Evolutionary conservation across 805 yeast species (phyloP).

Genomic region (Hanseniaspora occidentalis): DNA sequence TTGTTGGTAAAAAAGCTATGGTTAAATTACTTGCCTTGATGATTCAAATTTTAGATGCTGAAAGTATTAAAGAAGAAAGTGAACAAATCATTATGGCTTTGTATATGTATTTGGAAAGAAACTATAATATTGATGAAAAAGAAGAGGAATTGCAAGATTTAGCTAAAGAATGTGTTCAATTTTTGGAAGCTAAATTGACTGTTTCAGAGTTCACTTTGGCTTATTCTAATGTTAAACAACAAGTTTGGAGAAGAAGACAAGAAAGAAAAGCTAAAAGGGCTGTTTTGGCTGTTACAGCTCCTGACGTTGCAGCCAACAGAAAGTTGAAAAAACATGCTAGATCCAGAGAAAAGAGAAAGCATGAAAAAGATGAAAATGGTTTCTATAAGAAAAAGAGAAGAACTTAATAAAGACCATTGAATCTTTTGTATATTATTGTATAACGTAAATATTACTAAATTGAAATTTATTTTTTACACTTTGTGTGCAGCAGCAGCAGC

Average conservation of each 20-base stretch:
- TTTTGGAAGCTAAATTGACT: constrained; percentile 60
- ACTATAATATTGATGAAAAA: constrained; percentile 23
- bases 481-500: too few species aligned
- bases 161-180: constrained; percentile 52
- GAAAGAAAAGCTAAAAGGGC: constrained; percentile 71
- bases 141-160: constrained; percentile 40
- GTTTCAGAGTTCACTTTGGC: constrained; percentile 51
- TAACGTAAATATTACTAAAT: too few species aligned
- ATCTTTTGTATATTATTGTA: background rate
- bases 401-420: constrained; percentile 5
- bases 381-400: constrained; percentile 42
- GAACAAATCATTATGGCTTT: constrained; percentile 44
- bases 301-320: constrained; percentile 70
- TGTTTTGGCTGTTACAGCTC: constrained; percentile 61
- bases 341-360: constrained; percentile 65
- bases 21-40: constrained; percentile 62
- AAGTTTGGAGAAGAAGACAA: constrained; percentile 48
- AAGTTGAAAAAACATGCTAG: constrained; percentile 66
- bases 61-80: constrained; percentile 30
- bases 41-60: constrained; percentile 35
- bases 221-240: constrained; percentile 51
- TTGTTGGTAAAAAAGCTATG: constrained; percentile 51
- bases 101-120: constrained; percentile 34
- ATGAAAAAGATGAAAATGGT: constrained; percentile 65
- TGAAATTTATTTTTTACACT: too few species aligned